Base-by-base conservation (phyloP, 139 green algal species). In the Closterium sp. region DNA sequence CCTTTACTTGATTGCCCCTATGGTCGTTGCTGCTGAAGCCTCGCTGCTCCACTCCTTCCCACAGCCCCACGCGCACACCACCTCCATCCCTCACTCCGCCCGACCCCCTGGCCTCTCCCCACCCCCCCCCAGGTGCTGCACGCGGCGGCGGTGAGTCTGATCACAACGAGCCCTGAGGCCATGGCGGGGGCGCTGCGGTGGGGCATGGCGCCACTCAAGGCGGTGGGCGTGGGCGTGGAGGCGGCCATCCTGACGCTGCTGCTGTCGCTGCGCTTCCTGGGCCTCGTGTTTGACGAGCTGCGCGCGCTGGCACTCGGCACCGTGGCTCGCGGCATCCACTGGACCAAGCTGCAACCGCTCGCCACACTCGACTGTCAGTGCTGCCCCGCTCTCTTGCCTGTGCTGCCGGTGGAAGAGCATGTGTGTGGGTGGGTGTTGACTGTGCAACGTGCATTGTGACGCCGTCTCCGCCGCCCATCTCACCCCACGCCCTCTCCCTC, bases 241-340 rank as follows among this genome's bases (percentile, higher is more conserved):
- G 92, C 97, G 84, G 94, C 97, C 13, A 95, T 95, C 9, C 89
- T 98, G 50, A 97, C 96, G 88, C 94, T 98, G 94, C 96, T 98
- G 95, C 96, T 98, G 86, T 97, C 96, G 1, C 94, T 98, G 90
- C 96, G 97, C 22, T 98, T 98, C 94, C 97, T 98, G 95, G 96
- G 95, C 6, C 93, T 98, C 10, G 97, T 98, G 29, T 98, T 98
- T 92, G 96, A 98, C 70, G 97, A 98, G 95, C 94, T 97, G 89
- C 32, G 86, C 86, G 24, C 86, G 94, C 95, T 98, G 38, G 95
- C 92, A 31, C 95, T 98, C 42, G 97, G 97, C 29, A 88, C 97
- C 73, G 97, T 97, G 21, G 94, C 97, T 0, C 93, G 97, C 0
- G 96, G 96, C n/a, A 92, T 98, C 13, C 89, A 97, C 86, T 95